A percentile compares a stretch with the other conserved stretches of the same genome.
Conservation (phyloP, 768 basidiomycete species). For the Boletus reticulatus region DNA sequence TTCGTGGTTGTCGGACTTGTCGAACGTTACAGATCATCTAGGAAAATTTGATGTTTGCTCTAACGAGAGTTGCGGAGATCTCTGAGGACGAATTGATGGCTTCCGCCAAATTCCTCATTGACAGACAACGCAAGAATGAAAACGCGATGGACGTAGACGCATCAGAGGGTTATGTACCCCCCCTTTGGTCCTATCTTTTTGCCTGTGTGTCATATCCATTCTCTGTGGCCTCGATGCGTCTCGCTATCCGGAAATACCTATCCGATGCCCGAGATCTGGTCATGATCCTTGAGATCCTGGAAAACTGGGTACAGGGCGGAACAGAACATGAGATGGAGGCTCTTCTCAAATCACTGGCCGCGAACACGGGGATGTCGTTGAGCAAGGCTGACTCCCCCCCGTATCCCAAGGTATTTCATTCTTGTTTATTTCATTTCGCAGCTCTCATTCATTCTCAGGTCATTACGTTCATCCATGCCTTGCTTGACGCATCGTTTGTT, state of each 20-base stretch:
- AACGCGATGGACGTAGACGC: constrained; percentile 39
- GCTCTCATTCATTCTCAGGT: constrained; percentile 46
- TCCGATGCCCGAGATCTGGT: constrained; percentile 39
- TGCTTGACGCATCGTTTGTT: constrained; percentile 74
- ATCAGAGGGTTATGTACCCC: constrained; percentile 26
- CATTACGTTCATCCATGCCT: constrained; percentile 55
- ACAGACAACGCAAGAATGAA: constrained; percentile 32
- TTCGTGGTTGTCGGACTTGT: not conserved
- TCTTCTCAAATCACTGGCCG: constrained; percentile 22
- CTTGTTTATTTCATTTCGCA: constrained; percentile 31
- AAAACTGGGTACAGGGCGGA: constrained; percentile 38
- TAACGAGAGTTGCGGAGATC: constrained; percentile 58
- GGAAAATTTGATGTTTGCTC: constrained; percentile 47
- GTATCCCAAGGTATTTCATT: constrained; percentile 38
- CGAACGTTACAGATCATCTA: constrained; percentile 3
- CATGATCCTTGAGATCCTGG: constrained; percentile 36
- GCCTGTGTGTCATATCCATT: constrained; percentile 40
- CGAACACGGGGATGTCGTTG: constrained; percentile 12
- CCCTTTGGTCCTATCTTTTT: constrained; percentile 37
- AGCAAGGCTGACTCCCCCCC: constrained; percentile 19
- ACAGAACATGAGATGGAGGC: constrained; percentile 23
- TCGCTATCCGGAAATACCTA: constrained; percentile 43
- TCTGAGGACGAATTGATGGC: constrained; percentile 63
- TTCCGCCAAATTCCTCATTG: constrained; percentile 45
- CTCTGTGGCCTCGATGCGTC: constrained; percentile 38